Base-by-base conservation (phyloP, 176 grass and related monocot genomes). In the Oryza rufipogon region DNA sequence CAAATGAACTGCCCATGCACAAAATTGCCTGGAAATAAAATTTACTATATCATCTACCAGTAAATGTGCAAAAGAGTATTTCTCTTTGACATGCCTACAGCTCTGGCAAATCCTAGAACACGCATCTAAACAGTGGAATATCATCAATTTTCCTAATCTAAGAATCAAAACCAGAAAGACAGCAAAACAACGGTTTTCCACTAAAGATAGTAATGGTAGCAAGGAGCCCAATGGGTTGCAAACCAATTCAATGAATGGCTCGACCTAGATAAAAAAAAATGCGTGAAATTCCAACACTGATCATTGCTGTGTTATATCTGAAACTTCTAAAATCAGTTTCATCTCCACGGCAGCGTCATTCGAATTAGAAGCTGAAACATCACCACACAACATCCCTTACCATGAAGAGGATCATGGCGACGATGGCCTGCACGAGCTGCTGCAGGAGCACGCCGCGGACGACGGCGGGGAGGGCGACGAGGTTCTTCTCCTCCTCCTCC, bases 401-500 rank as follows among this genome's bases (percentile, higher is more conserved):
- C 85, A 90, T 86, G 83, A 97, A 97, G 2, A 97, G 82, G 67
- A 97, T 56, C 89, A 92, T 91, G 5, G 91, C 94, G 4, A 97
- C 85, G 42, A 91, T 83, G 76, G 83, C 92, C 83, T 97, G 89
- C 77, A 91, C 85, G 63, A 97, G 84, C 87, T 97, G 94, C 74
- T 97, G 91, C 34, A 94, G 72, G 22, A 97, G 89, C 79, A 97
- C 92, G 11, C 94, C 92, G 68, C 85, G 90, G 4, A 94, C 13
- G 67, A 97, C 92, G 46, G 87, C 22, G 32, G 79, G 74, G 71
- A 94, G 64, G 64, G 76, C 25, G 79, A 93, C 91, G 44, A 93
- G 84, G 80, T 97, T 97, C 89, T 89, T 91, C 79, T 93, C 81
- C 68, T 92, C 94, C 83, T 91, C 91, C 69, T 97, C 94, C 11